Evolutionary conservation across 495 filamentous ascomycete genomes (phyloP).

Genomic region (Rostrohypoxylon terebratum): DNA sequence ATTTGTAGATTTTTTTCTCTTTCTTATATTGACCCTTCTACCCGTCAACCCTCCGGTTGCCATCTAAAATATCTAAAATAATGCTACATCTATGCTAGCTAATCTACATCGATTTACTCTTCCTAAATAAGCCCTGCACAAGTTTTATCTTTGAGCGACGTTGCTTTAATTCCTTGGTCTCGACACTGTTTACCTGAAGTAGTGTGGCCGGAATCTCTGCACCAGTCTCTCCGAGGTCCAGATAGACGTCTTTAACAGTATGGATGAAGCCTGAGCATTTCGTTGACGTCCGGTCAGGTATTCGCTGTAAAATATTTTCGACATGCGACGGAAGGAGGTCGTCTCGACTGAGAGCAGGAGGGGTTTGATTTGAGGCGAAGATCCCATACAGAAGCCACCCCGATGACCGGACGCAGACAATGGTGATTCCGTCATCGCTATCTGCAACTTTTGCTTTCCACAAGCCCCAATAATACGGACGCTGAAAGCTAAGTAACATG

Average conservation of each 20-base stretch:
- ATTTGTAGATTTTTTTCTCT: too few relatives aligned
- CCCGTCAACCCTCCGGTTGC: too few relatives aligned
- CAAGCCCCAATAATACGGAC: constrained; percentile 40
- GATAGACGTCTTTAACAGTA: constrained; percentile 14
- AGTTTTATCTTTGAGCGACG: constrained; percentile 4
- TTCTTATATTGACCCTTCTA: too few relatives aligned
- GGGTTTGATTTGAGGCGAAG: constrained; percentile 31
- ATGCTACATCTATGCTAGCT: neutral
- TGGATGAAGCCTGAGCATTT: constrained; percentile 14
- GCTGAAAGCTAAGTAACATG: constrained; percentile 39
- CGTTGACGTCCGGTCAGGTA: constrained; percentile 30
- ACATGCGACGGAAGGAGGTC: constrained; percentile 36
- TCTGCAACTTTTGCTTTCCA: constrained; percentile 31
- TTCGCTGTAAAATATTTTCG: constrained; percentile 27
- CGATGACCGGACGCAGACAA: constrained; percentile 37
- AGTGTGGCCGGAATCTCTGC: constrained; percentile 22
- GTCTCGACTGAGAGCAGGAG: constrained; percentile 19
- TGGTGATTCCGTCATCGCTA: constrained; percentile 29
- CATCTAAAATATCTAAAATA: too few relatives aligned
- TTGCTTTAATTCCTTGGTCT: neutral
- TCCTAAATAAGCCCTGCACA: constrained; percentile 20
- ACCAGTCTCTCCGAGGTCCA: constrained; percentile 20
- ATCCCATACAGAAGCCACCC: constrained; percentile 41
- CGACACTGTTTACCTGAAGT: constrained; percentile 22
- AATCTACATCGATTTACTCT: constrained; percentile 6